Evolutionary conservation across 768 basidiomycete genomes (phyloP).

Genomic region (Boletus rubropictus): DNA sequence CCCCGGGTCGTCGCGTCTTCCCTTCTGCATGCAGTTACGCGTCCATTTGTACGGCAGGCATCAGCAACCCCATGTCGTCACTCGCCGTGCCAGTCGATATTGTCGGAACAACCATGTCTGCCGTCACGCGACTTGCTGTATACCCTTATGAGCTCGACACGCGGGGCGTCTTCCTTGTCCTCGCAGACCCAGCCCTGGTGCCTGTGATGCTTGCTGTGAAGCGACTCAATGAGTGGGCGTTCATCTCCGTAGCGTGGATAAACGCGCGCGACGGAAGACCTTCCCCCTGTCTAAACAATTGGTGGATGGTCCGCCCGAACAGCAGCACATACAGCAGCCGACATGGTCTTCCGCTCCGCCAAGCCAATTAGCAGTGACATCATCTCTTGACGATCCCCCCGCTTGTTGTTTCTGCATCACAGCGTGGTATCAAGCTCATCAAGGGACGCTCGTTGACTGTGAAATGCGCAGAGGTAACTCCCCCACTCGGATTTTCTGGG

Average conservation of each 20-base stretch:
- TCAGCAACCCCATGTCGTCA: neutral
- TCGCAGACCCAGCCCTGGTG: neutral
- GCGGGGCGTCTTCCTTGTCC: too few relatives aligned
- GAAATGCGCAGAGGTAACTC: neutral
- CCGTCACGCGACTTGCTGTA: slow-evolving; percentile 11
- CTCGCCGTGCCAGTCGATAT: neutral
- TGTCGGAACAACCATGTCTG: neutral
- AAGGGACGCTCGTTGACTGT: neutral
- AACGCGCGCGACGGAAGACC: neutral
- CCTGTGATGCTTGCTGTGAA: neutral
- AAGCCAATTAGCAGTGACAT: slow-evolving; percentile 12
- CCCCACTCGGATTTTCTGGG: neutral
- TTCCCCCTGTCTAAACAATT: neutral
- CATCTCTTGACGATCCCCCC: neutral
- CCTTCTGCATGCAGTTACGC: neutral
- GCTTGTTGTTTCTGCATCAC: too few relatives aligned
- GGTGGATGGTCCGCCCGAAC: slow-evolving; percentile 16
- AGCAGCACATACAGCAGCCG: neutral
- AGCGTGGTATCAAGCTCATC: slow-evolving; percentile 7
- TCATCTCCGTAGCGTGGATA: slow-evolving; percentile 12
- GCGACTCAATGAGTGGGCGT: slow-evolving; percentile 5
- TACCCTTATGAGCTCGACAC: neutral
- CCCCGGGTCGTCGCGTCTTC: neutral
- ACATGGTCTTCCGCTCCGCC: too few relatives aligned
- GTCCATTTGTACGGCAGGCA: neutral